phyloP scores from a whole-genome alignment of 2,329 filamentous ascomycete species.

The Claviceps maximensis region DNA sequence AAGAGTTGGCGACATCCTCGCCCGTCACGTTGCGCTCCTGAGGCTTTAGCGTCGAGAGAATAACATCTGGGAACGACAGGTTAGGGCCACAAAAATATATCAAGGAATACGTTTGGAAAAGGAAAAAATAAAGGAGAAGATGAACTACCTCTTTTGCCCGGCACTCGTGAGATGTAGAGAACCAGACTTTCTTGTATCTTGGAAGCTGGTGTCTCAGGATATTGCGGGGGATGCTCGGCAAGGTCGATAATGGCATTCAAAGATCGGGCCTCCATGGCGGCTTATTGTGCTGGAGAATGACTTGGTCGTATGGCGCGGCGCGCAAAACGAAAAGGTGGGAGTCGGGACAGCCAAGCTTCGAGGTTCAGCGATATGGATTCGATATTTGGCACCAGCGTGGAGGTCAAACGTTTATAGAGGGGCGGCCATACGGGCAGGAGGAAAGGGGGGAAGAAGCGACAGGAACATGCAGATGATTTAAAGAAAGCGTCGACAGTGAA shows the following conservation, averaged over 20 bases:
- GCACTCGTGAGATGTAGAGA: conserved; percentile 87
- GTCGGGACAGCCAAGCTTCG: not conserved
- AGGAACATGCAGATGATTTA: not conserved
- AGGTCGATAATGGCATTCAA: conserved; percentile 66
- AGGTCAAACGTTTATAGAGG: not conserved
- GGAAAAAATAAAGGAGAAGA: not conserved
- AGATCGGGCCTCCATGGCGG: conserved; percentile 62
- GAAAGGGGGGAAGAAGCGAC: not conserved
- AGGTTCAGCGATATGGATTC: not conserved
- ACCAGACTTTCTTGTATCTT: conserved; percentile 56
- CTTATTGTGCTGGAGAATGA: not conserved
- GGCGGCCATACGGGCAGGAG: not conserved
- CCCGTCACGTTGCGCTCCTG: conserved; percentile 77
- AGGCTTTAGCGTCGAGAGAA: conserved; percentile 83
- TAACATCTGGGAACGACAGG: conserved; percentile 52
- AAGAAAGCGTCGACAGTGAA: not conserved
- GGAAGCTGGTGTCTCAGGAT: conserved; percentile 65
- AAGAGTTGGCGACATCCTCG: conserved; percentile 71
- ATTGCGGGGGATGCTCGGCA: conserved; percentile 75
- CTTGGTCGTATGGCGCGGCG: too few species aligned
- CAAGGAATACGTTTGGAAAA: conserved; percentile 3
- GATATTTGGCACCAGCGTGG: not conserved
- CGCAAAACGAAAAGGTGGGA: not conserved
- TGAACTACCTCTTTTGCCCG: conserved; percentile 75
- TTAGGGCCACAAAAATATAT: not conserved